Evolutionary conservation across 2,329 filamentous ascomycete species (phyloP).

Genomic region (Fonsecaea pedrosoi): DNA sequence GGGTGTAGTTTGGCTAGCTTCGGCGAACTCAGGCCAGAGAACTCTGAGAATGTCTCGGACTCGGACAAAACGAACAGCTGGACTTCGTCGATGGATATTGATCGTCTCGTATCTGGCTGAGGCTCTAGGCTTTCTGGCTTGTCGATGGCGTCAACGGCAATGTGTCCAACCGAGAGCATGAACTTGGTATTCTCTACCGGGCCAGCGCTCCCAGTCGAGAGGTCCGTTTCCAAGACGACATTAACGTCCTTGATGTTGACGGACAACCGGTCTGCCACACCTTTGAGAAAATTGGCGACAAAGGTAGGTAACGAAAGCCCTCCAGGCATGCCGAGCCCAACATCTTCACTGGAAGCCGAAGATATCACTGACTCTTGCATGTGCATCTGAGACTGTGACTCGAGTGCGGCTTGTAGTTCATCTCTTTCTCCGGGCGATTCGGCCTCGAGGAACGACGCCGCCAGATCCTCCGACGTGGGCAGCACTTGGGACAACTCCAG

Average conservation of each 20-base stretch:
- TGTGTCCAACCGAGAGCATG: slow-evolving; percentile 31
- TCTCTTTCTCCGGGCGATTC: slow-evolving; percentile 64
- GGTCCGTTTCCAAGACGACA: slow-evolving; percentile 31
- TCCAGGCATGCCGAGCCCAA: slow-evolving; percentile 60
- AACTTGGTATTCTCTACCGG: slow-evolving; percentile 34
- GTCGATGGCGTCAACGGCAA: slow-evolving; percentile 27
- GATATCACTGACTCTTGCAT: slow-evolving; percentile 57
- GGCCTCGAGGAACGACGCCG: slow-evolving; percentile 65
- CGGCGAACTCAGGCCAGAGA: slow-evolving; percentile 36
- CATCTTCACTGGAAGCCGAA: slow-evolving; percentile 58
- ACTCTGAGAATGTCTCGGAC: slow-evolving; percentile 35
- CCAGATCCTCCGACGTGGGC: slow-evolving; percentile 64
- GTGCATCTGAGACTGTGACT: slow-evolving; percentile 56
- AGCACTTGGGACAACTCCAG: slow-evolving; percentile 43
- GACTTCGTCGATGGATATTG: slow-evolving; percentile 33
- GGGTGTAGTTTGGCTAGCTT: slow-evolving; percentile 31
- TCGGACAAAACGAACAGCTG: slow-evolving; percentile 36
- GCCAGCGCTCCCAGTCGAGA: slow-evolving; percentile 16
- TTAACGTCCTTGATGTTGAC: slow-evolving; percentile 59
- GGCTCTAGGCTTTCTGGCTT: slow-evolving; percentile 6
- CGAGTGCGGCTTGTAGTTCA: slow-evolving; percentile 64
- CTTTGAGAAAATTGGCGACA: slow-evolving; percentile 64
- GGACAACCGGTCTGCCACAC: slow-evolving; percentile 63
- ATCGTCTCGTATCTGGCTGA: slow-evolving; percentile 24
- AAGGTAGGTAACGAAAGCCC: slow-evolving; percentile 64